Base-by-base conservation (phyloP, 2,329 filamentous ascomycete species). In the Phaeoacremonium minimum region DNA sequence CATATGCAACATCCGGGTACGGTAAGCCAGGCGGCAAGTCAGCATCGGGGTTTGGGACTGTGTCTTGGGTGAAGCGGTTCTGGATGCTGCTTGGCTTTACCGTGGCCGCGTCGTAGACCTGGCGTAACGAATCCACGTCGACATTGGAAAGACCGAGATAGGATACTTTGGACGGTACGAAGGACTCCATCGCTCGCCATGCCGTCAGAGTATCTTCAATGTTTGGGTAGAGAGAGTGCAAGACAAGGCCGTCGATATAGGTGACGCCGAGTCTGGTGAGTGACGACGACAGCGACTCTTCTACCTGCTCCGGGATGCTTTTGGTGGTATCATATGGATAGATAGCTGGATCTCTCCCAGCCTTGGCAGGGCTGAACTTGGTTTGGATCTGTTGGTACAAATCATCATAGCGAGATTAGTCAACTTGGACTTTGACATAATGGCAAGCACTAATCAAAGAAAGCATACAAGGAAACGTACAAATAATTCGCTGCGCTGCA, bases 321-420 rank as follows among this genome's bases (percentile, higher is more conserved):
- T 15, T 20, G 29, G 6, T 18, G 30, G 28, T 30, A 30, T 30
- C 28, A 26, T 33, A 37, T n/a, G 35, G 18, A 6, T 18, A 19
- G 15, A 13, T 33, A n/a, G 20, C 18, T 3, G 30, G 35, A 18
- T 37, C 30, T 18, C 2, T 37, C 19, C 6, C 28, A 7, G 18
- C 35, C 2, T 28, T 15, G 6, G 35, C 30, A n/a, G 19, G 30
- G 20, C 19, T 32, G 35, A 32, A 33, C 20, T 32, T 37, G n/a
- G 35, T 37, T 18, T 33, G 35, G 8, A 33, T 33, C 35, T 37
- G 11, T n/a, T n/a, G n/a, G 22, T 26, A 9, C n/a, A 26, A 26
- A 9, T 26, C 9, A n/a, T 26, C 9, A n/a, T n/a, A 9, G 22
- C n/a, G 9, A 9, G 22, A n/a, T n/a, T 26, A 9, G 9, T 26